Evolutionary conservation across 202 grass and related monocot genomes (phyloP), one percentile per base, ranked within the genome.

Genomic region (Hordeum pubiflorum): DNA sequence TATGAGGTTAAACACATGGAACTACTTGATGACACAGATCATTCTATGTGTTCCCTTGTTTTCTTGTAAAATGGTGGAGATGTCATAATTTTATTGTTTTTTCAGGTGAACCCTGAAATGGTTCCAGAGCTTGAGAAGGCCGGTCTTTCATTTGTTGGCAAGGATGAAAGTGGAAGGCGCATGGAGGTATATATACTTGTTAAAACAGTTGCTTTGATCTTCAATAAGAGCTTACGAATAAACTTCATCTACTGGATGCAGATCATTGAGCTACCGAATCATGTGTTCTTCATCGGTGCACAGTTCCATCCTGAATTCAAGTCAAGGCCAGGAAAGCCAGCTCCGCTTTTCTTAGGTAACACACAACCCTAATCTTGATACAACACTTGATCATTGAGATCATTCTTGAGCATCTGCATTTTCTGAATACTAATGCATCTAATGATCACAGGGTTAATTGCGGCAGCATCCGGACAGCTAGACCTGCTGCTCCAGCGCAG

Each of bases 221-320:
- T 33, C 61, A 40, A 14, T 68, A 11, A 41, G 9, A 70, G 58
- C 43, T 46, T 58, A 63, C 29, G 56, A 50, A 21, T 69, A 75
- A 73, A 46, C 43, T 22, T 44, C 3, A 55, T 60, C 77, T 77
- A 72, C 73, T 86, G 33, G 31, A 70, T 90, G 50, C 73, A 99
- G 96, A 93, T 99, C 43, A 86, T 99, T 76, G 96, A 99, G 79
- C 75, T 99, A 39, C 89, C 85, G 37, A 74, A 29, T 79, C 96
- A 99, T 75, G 91, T 88, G 43, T 99, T 86, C 78, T 99, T 89
- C 56, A 63, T 96, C 7, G 92, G 92, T 39, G 85, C 76, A 74
- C 96, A 98, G 69, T 98, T 98, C 83, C 96, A 98, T 75, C 96
- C 96, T 24, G 96, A 98, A 83, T 99, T 89, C 68, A 99, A 99